Percentiles rank a stretch among this genome's conserved stretches.
Evolutionary conservation across 208 protist genomes (phyloP).

Genomic region (Acanthamoeba lenticulata): DNA sequence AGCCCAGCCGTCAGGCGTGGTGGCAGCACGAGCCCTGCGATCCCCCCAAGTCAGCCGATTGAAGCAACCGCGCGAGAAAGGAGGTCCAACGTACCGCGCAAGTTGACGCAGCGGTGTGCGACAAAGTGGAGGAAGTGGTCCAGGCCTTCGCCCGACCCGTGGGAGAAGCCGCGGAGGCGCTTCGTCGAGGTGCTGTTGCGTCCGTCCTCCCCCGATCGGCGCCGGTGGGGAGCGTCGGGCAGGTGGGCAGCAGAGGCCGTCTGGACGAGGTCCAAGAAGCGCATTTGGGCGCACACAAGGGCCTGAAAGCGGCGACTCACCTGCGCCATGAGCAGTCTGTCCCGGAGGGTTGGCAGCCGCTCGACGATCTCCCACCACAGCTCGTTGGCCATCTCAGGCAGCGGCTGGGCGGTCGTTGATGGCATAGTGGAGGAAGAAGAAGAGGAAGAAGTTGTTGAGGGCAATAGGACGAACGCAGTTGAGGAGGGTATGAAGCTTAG

Average conservation of each 20-base stretch:
- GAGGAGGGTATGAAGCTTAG: no score
- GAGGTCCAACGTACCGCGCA: background rate
- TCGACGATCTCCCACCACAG: background rate
- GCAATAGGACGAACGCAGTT: no score
- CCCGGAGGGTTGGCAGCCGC: background rate
- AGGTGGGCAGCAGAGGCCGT: background rate
- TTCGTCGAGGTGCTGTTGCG: no score
- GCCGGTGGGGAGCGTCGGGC: no score
- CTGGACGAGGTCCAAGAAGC: constrained; percentile 12
- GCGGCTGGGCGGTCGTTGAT: no score
- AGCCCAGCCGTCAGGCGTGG: background rate
- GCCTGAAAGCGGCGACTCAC: background rate
- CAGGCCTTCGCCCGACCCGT: background rate
- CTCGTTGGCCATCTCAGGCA: background rate
- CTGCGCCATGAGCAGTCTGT: background rate
- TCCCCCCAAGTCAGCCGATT: no score
- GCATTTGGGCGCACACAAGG: background rate
- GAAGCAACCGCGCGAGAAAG: no score
- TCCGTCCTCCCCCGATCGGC: no score
- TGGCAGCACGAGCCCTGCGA: background rate
- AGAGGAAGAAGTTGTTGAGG: background rate
- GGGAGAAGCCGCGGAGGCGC: no score
- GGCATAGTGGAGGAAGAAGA: background rate
- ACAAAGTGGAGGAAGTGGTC: background rate
- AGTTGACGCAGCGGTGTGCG: background rate